Conservation (phyloP, 192 early-diverging fungal genomes). For the Linnemannia exigua region DNA sequence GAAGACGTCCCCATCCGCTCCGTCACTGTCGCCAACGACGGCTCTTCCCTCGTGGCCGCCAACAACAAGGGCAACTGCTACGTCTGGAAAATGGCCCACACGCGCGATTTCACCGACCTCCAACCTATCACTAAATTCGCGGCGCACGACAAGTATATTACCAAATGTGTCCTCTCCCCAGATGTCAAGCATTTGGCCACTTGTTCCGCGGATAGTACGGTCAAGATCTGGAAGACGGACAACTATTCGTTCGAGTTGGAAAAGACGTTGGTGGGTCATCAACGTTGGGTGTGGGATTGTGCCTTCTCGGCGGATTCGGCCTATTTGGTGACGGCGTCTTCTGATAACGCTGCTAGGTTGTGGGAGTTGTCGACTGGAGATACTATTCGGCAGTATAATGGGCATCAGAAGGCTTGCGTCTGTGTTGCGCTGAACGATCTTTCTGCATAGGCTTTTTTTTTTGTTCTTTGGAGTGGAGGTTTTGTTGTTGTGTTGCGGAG, state of each 20-base stretch:
- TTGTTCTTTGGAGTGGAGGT: too few relatives aligned
- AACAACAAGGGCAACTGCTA: constrained; percentile 87
- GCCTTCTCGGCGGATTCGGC: constrained; percentile 94
- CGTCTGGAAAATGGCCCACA: constrained; percentile 80
- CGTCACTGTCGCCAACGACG: constrained; percentile 87
- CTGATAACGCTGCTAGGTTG: constrained; percentile 84
- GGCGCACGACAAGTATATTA: constrained; percentile 89
- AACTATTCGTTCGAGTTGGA: constrained; percentile 75
- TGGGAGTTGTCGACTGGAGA: constrained; percentile 87
- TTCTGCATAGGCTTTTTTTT: constrained; percentile 47
- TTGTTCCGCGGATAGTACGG: constrained; percentile 89
- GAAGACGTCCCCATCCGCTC: constrained; percentile 87
- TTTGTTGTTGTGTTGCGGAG: not conserved
- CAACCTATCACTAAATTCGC: constrained; percentile 78
- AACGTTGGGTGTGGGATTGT: constrained; percentile 95
- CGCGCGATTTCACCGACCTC: constrained; percentile 67
- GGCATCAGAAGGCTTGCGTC: constrained; percentile 91
- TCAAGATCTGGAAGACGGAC: constrained; percentile 85
- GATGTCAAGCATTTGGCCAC: constrained; percentile 88
- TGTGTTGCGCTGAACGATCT: constrained; percentile 90
- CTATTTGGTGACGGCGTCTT: constrained; percentile 91
- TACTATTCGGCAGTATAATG: constrained; percentile 89
- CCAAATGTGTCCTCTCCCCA: constrained; percentile 85
- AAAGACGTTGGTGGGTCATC: constrained; percentile 85
- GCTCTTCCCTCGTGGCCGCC: constrained; percentile 83